Conservation (phyloP, 257 asterid species). For the Scutellaria galericulata region DNA sequence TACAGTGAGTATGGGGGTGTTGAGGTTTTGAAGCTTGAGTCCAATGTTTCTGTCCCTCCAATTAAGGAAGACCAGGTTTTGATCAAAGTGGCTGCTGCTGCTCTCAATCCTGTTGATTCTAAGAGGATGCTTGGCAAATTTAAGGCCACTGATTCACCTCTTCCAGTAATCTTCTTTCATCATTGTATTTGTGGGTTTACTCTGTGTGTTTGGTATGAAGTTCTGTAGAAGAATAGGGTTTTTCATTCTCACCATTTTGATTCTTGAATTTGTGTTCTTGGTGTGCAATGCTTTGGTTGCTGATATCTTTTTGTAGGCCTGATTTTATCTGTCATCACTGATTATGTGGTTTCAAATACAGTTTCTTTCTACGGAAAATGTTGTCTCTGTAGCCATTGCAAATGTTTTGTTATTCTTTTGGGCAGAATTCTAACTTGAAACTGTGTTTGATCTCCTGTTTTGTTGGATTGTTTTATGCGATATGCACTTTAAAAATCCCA, state of each 20-base stretch:
- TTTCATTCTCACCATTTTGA: neutral
- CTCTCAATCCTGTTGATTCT: slow-evolving; percentile 87
- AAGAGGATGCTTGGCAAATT: slow-evolving; percentile 80
- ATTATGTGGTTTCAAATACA: no score
- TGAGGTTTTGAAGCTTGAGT: slow-evolving; percentile 71
- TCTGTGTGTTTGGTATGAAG: neutral
- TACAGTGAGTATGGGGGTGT: slow-evolving; percentile 78
- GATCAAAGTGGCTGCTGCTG: slow-evolving; percentile 86
- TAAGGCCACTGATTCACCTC: slow-evolving; percentile 92
- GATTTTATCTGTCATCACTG: no score
- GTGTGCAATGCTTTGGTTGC: neutral
- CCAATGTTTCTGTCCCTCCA: slow-evolving; percentile 63
- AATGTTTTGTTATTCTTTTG: no score
- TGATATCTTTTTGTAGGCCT: no score
- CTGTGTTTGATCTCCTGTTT: no score
- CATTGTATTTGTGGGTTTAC: neutral
- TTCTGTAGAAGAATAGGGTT: neutral
- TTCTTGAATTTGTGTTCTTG: neutral
- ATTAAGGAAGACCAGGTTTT: slow-evolving; percentile 76
- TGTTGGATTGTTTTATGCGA: no score
- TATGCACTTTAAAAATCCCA: no score
- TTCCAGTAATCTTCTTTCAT: slow-evolving; percentile 60
- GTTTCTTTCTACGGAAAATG: no score
- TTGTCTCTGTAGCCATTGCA: no score
- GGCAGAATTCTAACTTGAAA: no score